Evolutionary conservation across 306 rosid species (phyloP), one percentile per base, ranked within the genome.

Genomic region (Styphnolobium japonicum): DNA sequence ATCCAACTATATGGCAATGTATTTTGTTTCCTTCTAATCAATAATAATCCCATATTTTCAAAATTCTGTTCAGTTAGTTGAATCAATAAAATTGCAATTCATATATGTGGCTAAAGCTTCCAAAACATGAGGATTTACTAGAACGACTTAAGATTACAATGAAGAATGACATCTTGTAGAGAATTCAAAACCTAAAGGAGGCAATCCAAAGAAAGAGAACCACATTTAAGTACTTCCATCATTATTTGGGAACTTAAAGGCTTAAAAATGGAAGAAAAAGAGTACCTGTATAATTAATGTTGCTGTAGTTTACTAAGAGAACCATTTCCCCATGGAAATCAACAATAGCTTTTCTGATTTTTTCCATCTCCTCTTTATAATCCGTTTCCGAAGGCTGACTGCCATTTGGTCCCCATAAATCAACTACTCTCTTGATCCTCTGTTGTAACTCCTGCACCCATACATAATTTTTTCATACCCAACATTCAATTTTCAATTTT

Each of bases 321-420:
- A 94, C 98, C 98, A 94, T 94, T 85, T 91, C 96, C 22, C 97
- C 98, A 10, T 94, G 98, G 72, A 94, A 92, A 85, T 94, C 95
- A 87, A 94, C 97, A 22, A 94, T 89, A 36, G 84, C 86, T 78
- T 86, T 90, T 81, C 95, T 87, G 73, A 91, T 87, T 80, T 91
- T 91, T 21, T 75, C 86, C 90, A 90, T 89, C 71, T 87, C 94
- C 2, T 85, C 89, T 34, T 77, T 85, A 39, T 85, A 87, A 45
- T 79, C 31, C 1, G 55, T 27, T 83, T 76, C 77, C 5, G 91
- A 91, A 49, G 91, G 87, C 10, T 61, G 80, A 48, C 37, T 87
- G 2, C 92, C 93, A 55, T 67, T 82, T 16, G 88, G 88, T 10
- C 97, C 92, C 97, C 93, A 91, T 31, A 27, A 57, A 6, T 86